A percentile compares a stretch with the other conserved stretches of the same genome.
phyloP scores from a whole-genome alignment of 805 yeast species.

The Yamadazyma philogaea region DNA sequence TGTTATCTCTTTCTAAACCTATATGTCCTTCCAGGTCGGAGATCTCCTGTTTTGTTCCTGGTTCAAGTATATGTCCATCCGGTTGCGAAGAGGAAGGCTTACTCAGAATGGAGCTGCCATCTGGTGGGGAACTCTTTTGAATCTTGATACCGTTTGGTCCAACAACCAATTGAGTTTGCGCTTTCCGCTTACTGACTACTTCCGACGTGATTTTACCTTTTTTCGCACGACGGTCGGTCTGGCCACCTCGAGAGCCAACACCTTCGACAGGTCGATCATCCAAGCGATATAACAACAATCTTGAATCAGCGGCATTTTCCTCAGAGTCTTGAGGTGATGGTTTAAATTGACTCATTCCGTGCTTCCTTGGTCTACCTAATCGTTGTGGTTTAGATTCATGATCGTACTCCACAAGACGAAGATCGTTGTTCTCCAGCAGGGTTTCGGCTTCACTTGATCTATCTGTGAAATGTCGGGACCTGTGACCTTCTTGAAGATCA shows the following conservation, averaged over 20 bases:
- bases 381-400: conserved; percentile 32
- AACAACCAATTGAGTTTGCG: conserved; percentile 15
- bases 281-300: conserved; percentile 31
- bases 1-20: no score
- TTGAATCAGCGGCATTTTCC: conserved; percentile 27
- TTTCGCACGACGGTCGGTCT: conserved; percentile 13
- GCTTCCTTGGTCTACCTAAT: conserved; percentile 36
- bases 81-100: no score
- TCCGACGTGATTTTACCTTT: conserved; percentile 27
- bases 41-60: not conserved
- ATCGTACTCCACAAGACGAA: conserved; percentile 28
- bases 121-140: not conserved
- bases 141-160: conserved; percentile 9
- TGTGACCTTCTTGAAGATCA: not conserved
- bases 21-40: no score
- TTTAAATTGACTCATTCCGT: conserved; percentile 17
- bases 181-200: conserved; percentile 20
- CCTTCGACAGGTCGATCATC: conserved; percentile 35
- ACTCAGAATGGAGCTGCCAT: not conserved
- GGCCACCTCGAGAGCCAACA: conserved; percentile 41
- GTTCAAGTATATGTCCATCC: not conserved
- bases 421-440: not conserved
- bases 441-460: not conserved
- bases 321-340: conserved; percentile 15
- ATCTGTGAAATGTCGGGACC: no score